Base-by-base conservation (phyloP, 345 rosid species). In the Brassica nigra region DNA sequence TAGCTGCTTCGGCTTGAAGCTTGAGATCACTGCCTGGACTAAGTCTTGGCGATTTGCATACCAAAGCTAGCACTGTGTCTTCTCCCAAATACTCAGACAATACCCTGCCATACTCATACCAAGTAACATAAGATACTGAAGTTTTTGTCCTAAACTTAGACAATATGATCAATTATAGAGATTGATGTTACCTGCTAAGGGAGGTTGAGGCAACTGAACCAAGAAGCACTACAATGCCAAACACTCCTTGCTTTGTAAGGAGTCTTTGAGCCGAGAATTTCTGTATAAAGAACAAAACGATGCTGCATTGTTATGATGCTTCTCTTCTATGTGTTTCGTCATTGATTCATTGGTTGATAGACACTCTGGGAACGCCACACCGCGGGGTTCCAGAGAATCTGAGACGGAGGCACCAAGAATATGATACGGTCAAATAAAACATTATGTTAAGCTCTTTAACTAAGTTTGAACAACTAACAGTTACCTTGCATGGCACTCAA, bases 21-120 rank as follows among this genome's bases (percentile, higher is more conserved):
- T 72, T 88, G 8, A 1, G 30, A 82, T 85, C 78, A 66, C 88
- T 88, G 4, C 69, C 72, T 8, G 59, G 69, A 18, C 68, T 68
- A 82, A 81, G 83, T 23, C 42, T 47, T 78, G 86, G 71, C 5
- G 95, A 83, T 79, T 81, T 86, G 72, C 90, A 89, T 12, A 89
- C 92, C 58, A 89, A 65, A 20, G 90, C 90, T 2, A 91, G 86
- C 95, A 89, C 18, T 18, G 18, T 85, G 72, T 86, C 92, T 85
- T 90, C 84, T 12, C 92, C 94, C 76, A 89, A 76, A 77, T 81
- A 89, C 79, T 83, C 90, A 4, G 89, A 87, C 62, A 92, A 76
- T 33, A 86, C 83, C 80, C 95, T 92, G 64, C 12, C 7, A 37
- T n/a, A 64, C 27, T 6, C 70, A 74, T 4, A 74, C 34, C 44